A percentile compares a stretch with the other conserved stretches of the same genome.
These are phyloP conservation scores for Rhexocercosporidium sp. DNA, from an alignment of 2,329 filamentous ascomycete genomes.

Conservation along the genomic window DNA sequence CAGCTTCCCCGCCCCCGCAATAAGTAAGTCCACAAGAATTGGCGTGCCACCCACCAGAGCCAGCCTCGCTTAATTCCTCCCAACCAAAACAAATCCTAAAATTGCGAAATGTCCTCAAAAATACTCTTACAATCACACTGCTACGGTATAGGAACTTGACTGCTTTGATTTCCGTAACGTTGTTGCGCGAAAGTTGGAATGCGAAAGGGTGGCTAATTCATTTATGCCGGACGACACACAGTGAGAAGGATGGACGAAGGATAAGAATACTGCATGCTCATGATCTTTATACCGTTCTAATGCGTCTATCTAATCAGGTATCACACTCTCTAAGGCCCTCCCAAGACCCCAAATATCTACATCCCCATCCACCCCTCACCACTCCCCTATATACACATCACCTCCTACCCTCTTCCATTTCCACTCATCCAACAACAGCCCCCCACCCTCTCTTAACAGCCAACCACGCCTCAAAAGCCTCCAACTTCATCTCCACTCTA, in stretches of 20 bases:
- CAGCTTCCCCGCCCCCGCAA: too few species aligned
- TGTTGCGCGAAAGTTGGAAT: too few species aligned
- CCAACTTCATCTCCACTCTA: slow-evolving; percentile 66
- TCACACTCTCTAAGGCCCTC: background rate
- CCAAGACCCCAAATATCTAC: background rate
- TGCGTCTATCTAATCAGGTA: slow-evolving; percentile 3
- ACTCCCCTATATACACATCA: slow-evolving; percentile 2
- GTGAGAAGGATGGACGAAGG: too few species aligned
- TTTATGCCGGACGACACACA: too few species aligned
- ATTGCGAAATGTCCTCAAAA: too few species aligned
- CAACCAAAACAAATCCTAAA: background rate
- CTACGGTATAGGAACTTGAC: too few species aligned
- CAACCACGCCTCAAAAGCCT: slow-evolving; percentile 67
- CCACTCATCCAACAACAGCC: slow-evolving; percentile 15
- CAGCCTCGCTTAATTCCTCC: background rate
- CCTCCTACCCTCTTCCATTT: too few species aligned
- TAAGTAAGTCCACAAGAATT: too few species aligned
- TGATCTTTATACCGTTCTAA: background rate
- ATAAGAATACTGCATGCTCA: background rate
- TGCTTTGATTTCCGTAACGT: too few species aligned
- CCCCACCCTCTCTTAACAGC: slow-evolving; percentile 52
- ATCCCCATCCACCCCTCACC: background rate
- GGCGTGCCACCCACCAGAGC: background rate
- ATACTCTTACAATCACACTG: too few species aligned
- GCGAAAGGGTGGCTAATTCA: too few species aligned